These are phyloP conservation scores for Clitopilus passeckerianus DNA, from an alignment of 768 basidiomycete genomes.

Conservation along the genomic window DNA sequence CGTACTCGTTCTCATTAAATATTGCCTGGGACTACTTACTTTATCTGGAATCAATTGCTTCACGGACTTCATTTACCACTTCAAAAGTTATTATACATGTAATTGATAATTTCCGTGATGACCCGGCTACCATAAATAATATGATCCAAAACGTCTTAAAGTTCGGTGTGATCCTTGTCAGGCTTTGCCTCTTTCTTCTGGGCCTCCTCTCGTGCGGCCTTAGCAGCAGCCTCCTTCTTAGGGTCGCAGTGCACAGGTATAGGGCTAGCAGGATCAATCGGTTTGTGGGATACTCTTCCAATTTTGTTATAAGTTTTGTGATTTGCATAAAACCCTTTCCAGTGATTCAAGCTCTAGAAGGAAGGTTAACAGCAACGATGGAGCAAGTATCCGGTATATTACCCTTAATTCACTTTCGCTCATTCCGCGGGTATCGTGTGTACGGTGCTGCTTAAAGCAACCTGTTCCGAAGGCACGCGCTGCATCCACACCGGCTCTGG, in stretches of 20 bases:
- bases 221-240: constrained; percentile 40
- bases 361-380: neutral
- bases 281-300: constrained; percentile 69
- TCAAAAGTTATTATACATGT: neutral
- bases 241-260: constrained; percentile 71
- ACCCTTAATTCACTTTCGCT: constrained; percentile 67
- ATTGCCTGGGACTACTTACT: neutral
- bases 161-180: constrained; percentile 25
- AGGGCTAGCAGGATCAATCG: constrained; percentile 74
- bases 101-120: neutral
- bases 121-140: neutral
- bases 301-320: constrained; percentile 78
- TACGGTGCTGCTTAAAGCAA: constrained; percentile 87
- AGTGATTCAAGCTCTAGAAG: constrained; percentile 68
- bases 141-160: neutral
- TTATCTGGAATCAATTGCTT: neutral
- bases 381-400: constrained; percentile 17
- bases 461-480: constrained; percentile 91
- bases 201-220: constrained; percentile 18
- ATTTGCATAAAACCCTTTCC: constrained; percentile 86
- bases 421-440: constrained; percentile 86
- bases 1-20: neutral
- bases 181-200: constrained; percentile 8
- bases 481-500: constrained; percentile 80
- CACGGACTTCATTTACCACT: neutral